phyloP scores from a whole-genome alignment of 208 protist genomes.

The Endotrypanum monterogeii region DNA sequence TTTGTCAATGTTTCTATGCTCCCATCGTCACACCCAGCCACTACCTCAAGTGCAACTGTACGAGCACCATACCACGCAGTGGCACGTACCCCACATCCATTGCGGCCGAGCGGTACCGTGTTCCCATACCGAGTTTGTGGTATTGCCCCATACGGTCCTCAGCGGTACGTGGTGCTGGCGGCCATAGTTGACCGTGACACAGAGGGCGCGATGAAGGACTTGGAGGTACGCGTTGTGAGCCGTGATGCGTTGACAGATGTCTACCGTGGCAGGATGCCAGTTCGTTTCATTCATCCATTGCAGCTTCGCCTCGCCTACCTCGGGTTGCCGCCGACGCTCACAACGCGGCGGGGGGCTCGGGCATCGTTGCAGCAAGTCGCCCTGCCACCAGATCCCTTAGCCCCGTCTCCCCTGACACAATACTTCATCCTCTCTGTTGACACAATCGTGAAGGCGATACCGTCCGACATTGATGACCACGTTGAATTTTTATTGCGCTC shows the following conservation, averaged over 20 bases:
- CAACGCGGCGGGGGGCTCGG: background rate
- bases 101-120: conserved; percentile 25
- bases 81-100: conserved; percentile 17
- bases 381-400: conserved; percentile 1
- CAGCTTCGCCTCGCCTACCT: conserved; percentile 55
- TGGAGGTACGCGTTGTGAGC: conserved; percentile 77
- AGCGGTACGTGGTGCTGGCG: conserved; percentile 58
- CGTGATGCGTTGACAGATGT: conserved; percentile 44
- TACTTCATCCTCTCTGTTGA: conserved; percentile 69
- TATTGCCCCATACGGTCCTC: conserved; percentile 53
- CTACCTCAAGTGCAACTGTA: background rate
- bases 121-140: conserved; percentile 69
- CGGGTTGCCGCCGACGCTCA: background rate
- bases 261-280: conserved; percentile 55
- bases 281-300: conserved; percentile 60
- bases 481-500: conserved; percentile 54
- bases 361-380: background rate
- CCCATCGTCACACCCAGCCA: background rate
- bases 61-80: conserved; percentile 7
- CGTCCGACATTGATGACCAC: conserved; percentile 66
- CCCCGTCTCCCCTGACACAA: conserved; percentile 19
- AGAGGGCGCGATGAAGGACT: conserved; percentile 48
- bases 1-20: background rate
- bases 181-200: conserved; percentile 30
- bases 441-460: conserved; percentile 49